These are phyloP conservation scores for Penicillium coffeae DNA, from an alignment of 495 filamentous ascomycete genomes.

Conservation along the genomic window DNA sequence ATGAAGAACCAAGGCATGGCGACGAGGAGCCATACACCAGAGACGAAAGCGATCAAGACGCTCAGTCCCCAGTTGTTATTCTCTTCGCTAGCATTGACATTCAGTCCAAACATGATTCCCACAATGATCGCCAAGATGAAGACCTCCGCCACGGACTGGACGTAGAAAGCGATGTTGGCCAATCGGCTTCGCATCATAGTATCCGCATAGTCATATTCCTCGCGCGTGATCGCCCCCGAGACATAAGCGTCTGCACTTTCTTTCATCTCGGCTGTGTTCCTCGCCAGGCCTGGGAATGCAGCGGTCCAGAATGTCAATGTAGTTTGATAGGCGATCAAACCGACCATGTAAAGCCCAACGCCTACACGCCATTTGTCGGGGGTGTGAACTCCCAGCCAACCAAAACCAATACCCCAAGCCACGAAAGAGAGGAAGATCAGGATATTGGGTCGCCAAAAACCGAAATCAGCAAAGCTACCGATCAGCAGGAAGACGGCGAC, in stretches of 20 bases:
- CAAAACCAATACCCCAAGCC: constrained; percentile 59
- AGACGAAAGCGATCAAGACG: constrained; percentile 61
- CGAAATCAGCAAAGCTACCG: constrained; percentile 57
- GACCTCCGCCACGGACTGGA: constrained; percentile 58
- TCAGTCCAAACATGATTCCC: constrained; percentile 57
- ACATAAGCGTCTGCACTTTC: constrained; percentile 49
- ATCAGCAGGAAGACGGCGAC: constrained; percentile 56
- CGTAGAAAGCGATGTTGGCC: constrained; percentile 59
- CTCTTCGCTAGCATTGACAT: constrained; percentile 52
- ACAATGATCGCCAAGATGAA: constrained; percentile 60
- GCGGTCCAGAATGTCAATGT: constrained; percentile 66
- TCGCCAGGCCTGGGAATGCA: constrained; percentile 58
- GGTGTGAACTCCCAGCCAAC: constrained; percentile 59
- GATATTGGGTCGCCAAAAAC: constrained; percentile 59
- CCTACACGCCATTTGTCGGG: constrained; percentile 53
- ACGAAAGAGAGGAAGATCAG: constrained; percentile 55
- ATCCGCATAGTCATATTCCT: constrained; percentile 59
- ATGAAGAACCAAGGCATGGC: constrained; percentile 61
- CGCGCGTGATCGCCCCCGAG: constrained; percentile 49
- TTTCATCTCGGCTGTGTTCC: constrained; percentile 53
- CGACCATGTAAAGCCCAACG: constrained; percentile 58
- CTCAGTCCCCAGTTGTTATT: constrained; percentile 65
- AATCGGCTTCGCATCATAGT: constrained; percentile 59
- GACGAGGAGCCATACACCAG: constrained; percentile 57
- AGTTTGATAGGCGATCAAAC: constrained; percentile 62